Evolutionary conservation across 2,329 filamentous ascomycete species (phyloP), one percentile per base, ranked within the genome.

Genomic region (Chrysoporthe deuterocubensis): DNA sequence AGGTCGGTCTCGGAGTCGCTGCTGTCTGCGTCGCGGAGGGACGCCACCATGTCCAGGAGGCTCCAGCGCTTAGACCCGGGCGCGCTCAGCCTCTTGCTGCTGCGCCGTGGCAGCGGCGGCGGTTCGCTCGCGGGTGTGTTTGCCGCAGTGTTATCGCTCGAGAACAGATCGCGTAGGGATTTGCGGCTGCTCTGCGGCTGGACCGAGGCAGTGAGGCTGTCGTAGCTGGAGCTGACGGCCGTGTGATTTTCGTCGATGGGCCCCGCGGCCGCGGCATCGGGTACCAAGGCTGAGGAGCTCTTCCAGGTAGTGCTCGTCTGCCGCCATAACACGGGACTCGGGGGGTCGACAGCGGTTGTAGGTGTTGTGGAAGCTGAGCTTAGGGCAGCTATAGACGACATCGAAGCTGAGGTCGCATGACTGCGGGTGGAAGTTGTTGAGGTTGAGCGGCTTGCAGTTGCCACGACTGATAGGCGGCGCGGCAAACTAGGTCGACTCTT

Each of bases 401-500:
- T 40, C 2, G 65, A 68, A 6, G 43, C 44, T 11, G 52, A 57
- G 26, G 62, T 65, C 14, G 32, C 58, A 13, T 65, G 50, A 21
- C 65, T 69, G n/a, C 52, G 60, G 9, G 68, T 48, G 13, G 68
- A 69, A 21, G 62, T 68, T 37, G 67, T 70, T 6, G 67, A 69
- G n/a, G 62, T 57, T 13, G 69, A 70, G 7, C 69, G 65, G 44
- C 58, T 54, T 40, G 69, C 60, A 11, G 57, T 57, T 18, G 67
- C 64, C 7, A 52, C 44, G 4, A 54, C 50, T n/a, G 68, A 42
- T 4, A 62, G 26, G 5, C 32, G 43, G 11, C 57, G 58, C 8
- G 40, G 32, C 2, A 43, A 56, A 18, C n/a, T 34, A 0, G 54
- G 8, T 4, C 42, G 6, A n/a, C 61, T n/a, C 1, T 61, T 43